Conservation (phyloP, 2,329 filamentous ascomycete species). For the Atkinsonella texensis region DNA sequence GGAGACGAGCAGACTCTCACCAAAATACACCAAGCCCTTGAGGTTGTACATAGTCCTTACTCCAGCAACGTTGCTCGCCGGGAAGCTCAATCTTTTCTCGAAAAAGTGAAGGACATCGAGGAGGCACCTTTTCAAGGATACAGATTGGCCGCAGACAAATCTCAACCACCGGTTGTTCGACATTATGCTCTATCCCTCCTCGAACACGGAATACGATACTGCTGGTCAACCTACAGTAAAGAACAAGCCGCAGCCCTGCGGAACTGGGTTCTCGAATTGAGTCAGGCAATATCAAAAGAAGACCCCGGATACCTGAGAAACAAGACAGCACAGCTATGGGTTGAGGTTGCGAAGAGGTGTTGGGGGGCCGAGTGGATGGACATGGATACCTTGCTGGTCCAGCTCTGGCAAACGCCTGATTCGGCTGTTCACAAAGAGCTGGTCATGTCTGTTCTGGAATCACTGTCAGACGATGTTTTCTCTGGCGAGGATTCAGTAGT, state of each 20-base stretch:
- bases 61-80: conserved; percentile 72
- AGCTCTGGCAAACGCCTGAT: conserved; percentile 64
- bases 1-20: conserved; percentile 37
- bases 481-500: conserved; percentile 80
- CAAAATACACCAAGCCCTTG: conserved; percentile 71
- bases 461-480: conserved; percentile 88
- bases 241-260: conserved; percentile 59
- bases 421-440: conserved; percentile 64
- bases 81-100: conserved; percentile 75
- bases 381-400: conserved; percentile 77
- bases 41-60: conserved; percentile 72
- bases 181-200: conserved; percentile 90
- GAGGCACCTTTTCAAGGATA: conserved; percentile 81
- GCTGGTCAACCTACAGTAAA: conserved; percentile 61
- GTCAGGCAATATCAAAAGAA: conserved; percentile 53
- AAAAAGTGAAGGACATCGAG: conserved; percentile 66
- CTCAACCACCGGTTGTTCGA: conserved; percentile 69
- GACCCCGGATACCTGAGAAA: conserved; percentile 81
- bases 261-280: conserved; percentile 67
- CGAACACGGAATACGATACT: conserved; percentile 79
- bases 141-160: conserved; percentile 61
- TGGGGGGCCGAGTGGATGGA: conserved; percentile 92
- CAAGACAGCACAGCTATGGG: conserved; percentile 91
- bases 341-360: conserved; percentile 81
- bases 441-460: conserved; percentile 80